Evolutionary conservation across 1,284 basidiomycete genomes (phyloP).

Genomic region (Ustilago cynodontis): DNA sequence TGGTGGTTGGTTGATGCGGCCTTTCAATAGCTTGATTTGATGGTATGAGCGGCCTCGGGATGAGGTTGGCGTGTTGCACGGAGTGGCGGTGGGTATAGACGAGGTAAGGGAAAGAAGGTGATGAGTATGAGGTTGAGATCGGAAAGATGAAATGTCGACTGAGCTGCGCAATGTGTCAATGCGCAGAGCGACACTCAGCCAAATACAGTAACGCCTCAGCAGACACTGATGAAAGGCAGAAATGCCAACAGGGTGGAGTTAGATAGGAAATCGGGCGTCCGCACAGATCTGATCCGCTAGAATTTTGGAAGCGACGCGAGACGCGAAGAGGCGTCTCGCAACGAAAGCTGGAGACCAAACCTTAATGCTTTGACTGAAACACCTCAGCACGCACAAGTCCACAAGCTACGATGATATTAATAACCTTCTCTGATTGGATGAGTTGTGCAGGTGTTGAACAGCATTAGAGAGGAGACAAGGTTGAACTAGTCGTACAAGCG

Average conservation of each 20-base stretch:
- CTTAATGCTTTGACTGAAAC: neutral
- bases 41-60: neutral
- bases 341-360: neutral
- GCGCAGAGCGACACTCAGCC: constrained; percentile 15
- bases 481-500: constrained; percentile 58
- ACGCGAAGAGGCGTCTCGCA: too few species aligned
- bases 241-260: constrained; percentile 13
- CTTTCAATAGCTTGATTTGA: neutral
- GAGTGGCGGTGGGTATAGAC: neutral
- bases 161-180: constrained; percentile 32
- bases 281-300: neutral
- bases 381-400: neutral
- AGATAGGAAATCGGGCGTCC: constrained; percentile 3
- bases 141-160: constrained; percentile 16
- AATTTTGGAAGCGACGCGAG: neutral
- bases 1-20: neutral
- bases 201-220: constrained; percentile 1
- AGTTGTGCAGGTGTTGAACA: constrained; percentile 52
- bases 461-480: constrained; percentile 52
- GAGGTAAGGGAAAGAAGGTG: neutral
- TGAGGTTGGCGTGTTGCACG: neutral
- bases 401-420: neutral
- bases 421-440: constrained; percentile 35
- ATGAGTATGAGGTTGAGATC: constrained; percentile 7
- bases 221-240: neutral